Percentiles rank a stretch among this genome's conserved stretches.
Conservation (phyloP, 495 filamentous ascomycete species). For the Aspergillus nanangensis region DNA sequence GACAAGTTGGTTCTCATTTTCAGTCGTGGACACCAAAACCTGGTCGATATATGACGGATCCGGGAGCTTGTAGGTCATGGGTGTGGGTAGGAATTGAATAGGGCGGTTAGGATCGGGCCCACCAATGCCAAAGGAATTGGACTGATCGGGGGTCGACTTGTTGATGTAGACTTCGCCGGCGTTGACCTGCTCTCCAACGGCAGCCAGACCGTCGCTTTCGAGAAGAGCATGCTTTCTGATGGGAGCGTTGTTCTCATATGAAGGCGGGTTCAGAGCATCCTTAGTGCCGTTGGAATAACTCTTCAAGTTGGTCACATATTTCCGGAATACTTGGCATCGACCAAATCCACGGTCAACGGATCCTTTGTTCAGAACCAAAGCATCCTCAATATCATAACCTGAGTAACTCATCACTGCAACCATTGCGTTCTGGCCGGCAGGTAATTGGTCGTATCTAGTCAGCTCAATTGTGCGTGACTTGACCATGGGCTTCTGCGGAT, state of each 20-base stretch:
- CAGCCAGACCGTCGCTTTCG: constrained; percentile 75
- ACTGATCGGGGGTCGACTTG: constrained; percentile 75
- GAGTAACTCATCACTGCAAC: constrained; percentile 99
- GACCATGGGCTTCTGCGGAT: constrained; percentile 96
- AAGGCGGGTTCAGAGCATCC: constrained; percentile 64
- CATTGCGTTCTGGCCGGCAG: constrained; percentile 92
- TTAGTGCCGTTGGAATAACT: constrained; percentile 75
- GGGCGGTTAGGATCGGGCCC: constrained; percentile 56
- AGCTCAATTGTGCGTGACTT: constrained; percentile 95
- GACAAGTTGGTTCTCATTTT: constrained; percentile 71
- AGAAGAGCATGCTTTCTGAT: constrained; percentile 72
- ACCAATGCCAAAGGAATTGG: constrained; percentile 54
- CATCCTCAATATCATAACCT: constrained; percentile 99
- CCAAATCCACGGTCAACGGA: constrained; percentile 93
- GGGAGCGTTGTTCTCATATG: constrained; percentile 54
- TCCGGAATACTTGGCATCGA: constrained; percentile 91
- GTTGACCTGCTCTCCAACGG: constrained; percentile 71
- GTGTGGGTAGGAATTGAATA: constrained; percentile 59
- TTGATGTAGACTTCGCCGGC: constrained; percentile 81
- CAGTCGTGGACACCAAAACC: constrained; percentile 83
- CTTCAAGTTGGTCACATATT: constrained; percentile 71
- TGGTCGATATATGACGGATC: constrained; percentile 92
- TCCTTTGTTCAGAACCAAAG: constrained; percentile 92
- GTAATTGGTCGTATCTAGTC: constrained; percentile 94
- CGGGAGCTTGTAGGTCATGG: constrained; percentile 75